Evolutionary conservation across 306 rosid species (phyloP).

Genomic region (Begonia masoniana): DNA sequence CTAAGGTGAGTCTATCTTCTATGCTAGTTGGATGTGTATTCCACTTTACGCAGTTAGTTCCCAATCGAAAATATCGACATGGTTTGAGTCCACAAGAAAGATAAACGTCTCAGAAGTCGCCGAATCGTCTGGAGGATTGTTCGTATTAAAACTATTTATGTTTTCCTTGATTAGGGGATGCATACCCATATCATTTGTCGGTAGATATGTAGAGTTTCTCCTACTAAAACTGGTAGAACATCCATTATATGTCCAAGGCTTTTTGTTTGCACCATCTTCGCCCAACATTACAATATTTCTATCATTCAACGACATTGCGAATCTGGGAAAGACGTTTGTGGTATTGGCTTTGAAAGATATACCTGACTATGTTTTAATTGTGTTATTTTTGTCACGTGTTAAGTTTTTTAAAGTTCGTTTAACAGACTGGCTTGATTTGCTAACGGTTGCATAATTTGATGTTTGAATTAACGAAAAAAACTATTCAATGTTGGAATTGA

Average conservation of each 20-base stretch:
- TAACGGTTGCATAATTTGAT: no score
- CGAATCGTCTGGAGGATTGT: conserved; percentile 30
- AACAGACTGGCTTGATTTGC: no score
- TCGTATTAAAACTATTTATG: no score
- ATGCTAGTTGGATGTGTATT: conserved; percentile 14
- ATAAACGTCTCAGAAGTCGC: conserved; percentile 54
- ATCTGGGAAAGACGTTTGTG: conserved; percentile 19
- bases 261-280: conserved; percentile 34
- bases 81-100: conserved; percentile 43
- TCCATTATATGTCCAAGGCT: conserved; percentile 17
- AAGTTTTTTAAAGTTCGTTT: no score
- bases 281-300: conserved; percentile 16
- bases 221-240: background rate
- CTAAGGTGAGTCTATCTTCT: conserved; percentile 23
- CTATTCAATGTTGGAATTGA: no score
- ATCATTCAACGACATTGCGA: conserved; percentile 36
- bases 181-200: no score
- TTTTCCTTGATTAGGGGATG: no score
- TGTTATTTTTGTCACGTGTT: no score
- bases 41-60: conserved; percentile 14
- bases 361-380: conserved; percentile 10
- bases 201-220: no score
- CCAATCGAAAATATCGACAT: conserved; percentile 12
- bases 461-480: no score
- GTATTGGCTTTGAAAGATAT: conserved; percentile 22